phyloP scores from a whole-genome alignment of 805 yeast genomes.

The Middelhovenomyces tepae region DNA sequence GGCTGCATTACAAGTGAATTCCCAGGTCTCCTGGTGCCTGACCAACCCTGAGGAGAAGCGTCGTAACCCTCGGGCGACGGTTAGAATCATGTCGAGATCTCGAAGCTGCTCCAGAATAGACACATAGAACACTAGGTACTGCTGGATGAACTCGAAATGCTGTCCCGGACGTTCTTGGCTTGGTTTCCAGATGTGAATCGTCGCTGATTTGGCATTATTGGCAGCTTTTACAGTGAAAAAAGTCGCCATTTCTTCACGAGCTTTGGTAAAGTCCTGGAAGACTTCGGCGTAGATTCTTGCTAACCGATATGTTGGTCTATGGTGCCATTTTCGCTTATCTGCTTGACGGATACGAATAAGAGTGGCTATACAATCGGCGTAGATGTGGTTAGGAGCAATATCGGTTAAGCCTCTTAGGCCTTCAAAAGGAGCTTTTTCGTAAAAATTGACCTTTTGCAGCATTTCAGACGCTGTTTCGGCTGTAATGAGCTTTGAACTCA shows the following conservation, averaged over 20 bases:
- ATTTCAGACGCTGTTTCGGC: slow-evolving; percentile 31
- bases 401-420: slow-evolving; percentile 5
- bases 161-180: slow-evolving; percentile 88
- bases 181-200: slow-evolving; percentile 90
- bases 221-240: slow-evolving; percentile 55
- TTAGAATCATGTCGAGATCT: slow-evolving; percentile 52
- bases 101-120: slow-evolving; percentile 42
- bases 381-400: slow-evolving; percentile 10
- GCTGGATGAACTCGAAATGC: slow-evolving; percentile 69
- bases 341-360: slow-evolving; percentile 40
- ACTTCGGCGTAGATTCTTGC: slow-evolving; percentile 55
- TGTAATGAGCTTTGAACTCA: slow-evolving; percentile 29
- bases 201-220: slow-evolving; percentile 49
- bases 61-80: slow-evolving; percentile 65
- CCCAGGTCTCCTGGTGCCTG: slow-evolving; percentile 57
- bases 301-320: slow-evolving; percentile 65
- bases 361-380: slow-evolving; percentile 34
- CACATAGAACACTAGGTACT: slow-evolving; percentile 58
- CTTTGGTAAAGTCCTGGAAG: slow-evolving; percentile 41
- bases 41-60: slow-evolving; percentile 72
- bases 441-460: slow-evolving; percentile 33
- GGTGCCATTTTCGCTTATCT: slow-evolving; percentile 90
- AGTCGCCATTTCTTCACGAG: slow-evolving; percentile 54
- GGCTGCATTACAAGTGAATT: slow-evolving; percentile 41
- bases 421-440: slow-evolving; percentile 16